Evolutionary conservation across 2,329 filamentous ascomycete species (phyloP).

Genomic region (Chaetomiaceae sp.): DNA sequence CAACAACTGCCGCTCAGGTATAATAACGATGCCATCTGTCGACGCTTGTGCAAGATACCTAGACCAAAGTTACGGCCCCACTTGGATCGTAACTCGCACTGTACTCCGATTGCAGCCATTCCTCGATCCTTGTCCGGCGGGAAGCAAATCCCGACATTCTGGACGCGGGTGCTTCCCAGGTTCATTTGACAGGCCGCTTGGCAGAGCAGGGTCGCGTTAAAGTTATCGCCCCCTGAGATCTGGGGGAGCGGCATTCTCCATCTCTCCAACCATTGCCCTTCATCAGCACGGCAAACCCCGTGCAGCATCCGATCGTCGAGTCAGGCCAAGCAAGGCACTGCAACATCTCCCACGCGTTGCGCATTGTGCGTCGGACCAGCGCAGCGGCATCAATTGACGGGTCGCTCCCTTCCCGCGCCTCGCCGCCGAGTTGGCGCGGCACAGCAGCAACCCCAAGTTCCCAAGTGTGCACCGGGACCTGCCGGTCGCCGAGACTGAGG

Average conservation of each 20-base stretch:
- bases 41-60: too few species aligned
- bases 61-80: too few species aligned
- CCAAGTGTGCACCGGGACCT: slow-evolving; percentile 6
- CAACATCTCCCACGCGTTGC: not conserved
- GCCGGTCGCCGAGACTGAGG: slow-evolving; percentile 18
- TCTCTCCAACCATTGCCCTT: slow-evolving; percentile 12
- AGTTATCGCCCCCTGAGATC: slow-evolving; percentile 15
- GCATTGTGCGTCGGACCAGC: slow-evolving; percentile 3
- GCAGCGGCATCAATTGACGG: slow-evolving; percentile 12
- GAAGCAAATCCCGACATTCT: slow-evolving; percentile 22
- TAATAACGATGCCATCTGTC: too few species aligned
- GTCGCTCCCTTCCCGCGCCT: not conserved
- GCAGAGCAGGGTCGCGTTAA: slow-evolving; percentile 1
- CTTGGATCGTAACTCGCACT: too few species aligned
- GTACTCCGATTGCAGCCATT: not conserved
- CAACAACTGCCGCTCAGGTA: too few species aligned
- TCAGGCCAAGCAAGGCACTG: not conserved
- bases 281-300: slow-evolving; percentile 25
- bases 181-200: not conserved
- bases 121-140: not conserved
- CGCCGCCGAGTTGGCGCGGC: slow-evolving; percentile 24
- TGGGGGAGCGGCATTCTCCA: slow-evolving; percentile 24
- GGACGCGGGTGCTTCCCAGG: slow-evolving; percentile 24
- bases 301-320: slow-evolving; percentile 8
- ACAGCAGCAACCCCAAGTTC: slow-evolving; percentile 8